Base-by-base conservation (phyloP, 129 eudicot genomes). In the Artemisia argyi region DNA sequence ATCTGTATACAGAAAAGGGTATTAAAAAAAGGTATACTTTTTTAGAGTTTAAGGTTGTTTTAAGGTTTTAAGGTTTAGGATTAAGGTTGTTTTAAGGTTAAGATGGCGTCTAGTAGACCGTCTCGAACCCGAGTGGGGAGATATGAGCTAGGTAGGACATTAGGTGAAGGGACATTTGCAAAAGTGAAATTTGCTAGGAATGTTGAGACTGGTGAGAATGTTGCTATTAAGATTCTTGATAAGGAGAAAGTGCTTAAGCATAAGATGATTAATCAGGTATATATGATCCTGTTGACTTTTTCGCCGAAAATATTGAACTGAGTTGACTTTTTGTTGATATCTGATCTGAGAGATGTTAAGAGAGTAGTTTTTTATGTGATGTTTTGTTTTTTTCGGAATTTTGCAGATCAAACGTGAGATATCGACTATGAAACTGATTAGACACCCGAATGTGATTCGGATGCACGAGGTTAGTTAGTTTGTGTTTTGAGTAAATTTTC, bases 361-460 rank as follows among this genome's bases (percentile, higher is more conserved):
- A 35, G 20, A 11, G 52, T 53, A 51, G 69, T n/a, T 68, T 53
- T 59, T 32, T 73, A 46, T 74, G 63, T 68, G 50, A 62, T 24
- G 39, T 63, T 24, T 76, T 63, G 3, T 14, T 5, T 24, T 46
- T 24, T 46, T 18, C 28, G 60, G 44, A 46, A 14, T 50, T 66
- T 71, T 91, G 89, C 96, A 92, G 97, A 92, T 92, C 76, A 92
- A 92, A 80, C 91, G 97, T n/a, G 97, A 92, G 83, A 92, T 92
- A 35, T 89, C 97, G 71, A 92, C 96, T 60, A 92, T 92, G 97
- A 92, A 92, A 85, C 69, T 92, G 14, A 85, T 92, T 62, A 84
- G 97, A 71, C 97, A 92, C 78, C 97, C 97, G 5, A 89, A 92
- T 79, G 97, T 92, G 65, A 92, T 92, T 54, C 97, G 94, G 28